A percentile compares a stretch with the other conserved stretches of the same genome.
Conservation (phyloP, 306 rosid species). For the Quercus rubra region DNA sequence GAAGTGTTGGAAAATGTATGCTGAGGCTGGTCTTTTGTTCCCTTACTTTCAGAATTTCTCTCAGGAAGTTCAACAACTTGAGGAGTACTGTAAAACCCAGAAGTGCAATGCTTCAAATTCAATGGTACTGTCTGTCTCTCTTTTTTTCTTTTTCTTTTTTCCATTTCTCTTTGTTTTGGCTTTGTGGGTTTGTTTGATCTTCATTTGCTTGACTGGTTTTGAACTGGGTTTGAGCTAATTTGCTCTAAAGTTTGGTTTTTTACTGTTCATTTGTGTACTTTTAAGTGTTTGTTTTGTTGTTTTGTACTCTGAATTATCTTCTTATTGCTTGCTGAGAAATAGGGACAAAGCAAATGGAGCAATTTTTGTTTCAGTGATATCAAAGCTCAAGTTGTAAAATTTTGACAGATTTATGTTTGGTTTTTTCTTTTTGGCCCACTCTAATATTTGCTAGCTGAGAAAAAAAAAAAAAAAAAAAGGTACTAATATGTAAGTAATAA, state of each 20-base stretch:
- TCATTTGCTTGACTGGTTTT: constrained; percentile 31
- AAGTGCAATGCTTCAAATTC: constrained; percentile 54
- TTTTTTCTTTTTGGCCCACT: neutral
- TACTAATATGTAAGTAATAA: neutral
- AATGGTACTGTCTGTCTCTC: constrained; percentile 38
- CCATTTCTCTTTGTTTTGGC: neutral
- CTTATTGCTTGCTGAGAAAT: constrained; percentile 18
- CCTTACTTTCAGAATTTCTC: constrained; percentile 65
- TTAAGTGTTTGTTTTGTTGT: neutral
- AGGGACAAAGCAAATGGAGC: constrained; percentile 12
- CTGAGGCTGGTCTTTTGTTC: constrained; percentile 63
- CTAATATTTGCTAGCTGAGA: constrained; percentile 16
- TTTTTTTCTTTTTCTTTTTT: neutral
- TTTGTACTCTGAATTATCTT: neutral
- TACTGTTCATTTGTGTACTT: neutral
- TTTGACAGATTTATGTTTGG: neutral
- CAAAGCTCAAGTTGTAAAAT: neutral
- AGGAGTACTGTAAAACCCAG: constrained; percentile 69
- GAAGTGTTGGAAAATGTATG: constrained; percentile 60
- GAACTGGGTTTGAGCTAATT: constrained; percentile 12
- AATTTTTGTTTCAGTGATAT: neutral
- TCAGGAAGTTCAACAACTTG: constrained; percentile 73
- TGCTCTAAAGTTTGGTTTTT: constrained; percentile 2
- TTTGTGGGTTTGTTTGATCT: constrained; percentile 20
- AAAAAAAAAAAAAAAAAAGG: neutral